Evolutionary conservation across 2,329 filamentous ascomycete genomes (phyloP).

Genomic region (Alternaria sp.): DNA sequence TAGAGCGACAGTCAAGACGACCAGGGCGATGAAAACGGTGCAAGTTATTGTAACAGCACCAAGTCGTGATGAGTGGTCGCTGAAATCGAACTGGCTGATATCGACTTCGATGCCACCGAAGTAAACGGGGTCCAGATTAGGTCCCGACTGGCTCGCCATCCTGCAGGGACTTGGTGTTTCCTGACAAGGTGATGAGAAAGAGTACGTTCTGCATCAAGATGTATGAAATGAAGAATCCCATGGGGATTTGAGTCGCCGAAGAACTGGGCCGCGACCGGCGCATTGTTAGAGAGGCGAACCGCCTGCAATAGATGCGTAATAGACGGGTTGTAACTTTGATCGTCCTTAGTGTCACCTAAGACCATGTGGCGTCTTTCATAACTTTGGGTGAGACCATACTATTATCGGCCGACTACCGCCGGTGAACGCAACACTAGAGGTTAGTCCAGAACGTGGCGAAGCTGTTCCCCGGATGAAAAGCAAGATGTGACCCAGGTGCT

Average conservation of each 20-base stretch:
- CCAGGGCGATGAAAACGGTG: conserved; percentile 30
- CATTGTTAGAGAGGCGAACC: not conserved
- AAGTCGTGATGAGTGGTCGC: conserved; percentile 28
- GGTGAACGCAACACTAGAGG: not conserved
- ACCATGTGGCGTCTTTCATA: conserved; percentile 1
- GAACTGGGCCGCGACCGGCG: not conserved
- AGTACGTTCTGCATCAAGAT: not conserved
- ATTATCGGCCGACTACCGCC: not conserved
- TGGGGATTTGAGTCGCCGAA: not conserved
- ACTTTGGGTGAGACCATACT: not conserved
- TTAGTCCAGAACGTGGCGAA: not conserved
- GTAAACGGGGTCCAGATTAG: not conserved
- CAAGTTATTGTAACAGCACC: conserved; percentile 21
- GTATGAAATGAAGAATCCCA: not conserved
- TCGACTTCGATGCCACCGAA: conserved; percentile 28
- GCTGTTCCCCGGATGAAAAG: not conserved
- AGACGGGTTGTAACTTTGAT: not conserved
- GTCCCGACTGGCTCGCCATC: conserved; percentile 6
- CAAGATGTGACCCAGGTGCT: not conserved
- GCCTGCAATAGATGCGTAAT: not conserved
- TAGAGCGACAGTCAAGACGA: conserved; percentile 29
- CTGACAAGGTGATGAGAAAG: not conserved
- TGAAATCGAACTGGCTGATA: conserved; percentile 33
- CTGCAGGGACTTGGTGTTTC: not conserved
- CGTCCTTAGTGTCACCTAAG: not conserved